Percentiles rank a stretch among this genome's conserved stretches.
Evolutionary conservation across 129 eudicot genomes (phyloP).

Genomic region (Oenanthe sinensis): DNA sequence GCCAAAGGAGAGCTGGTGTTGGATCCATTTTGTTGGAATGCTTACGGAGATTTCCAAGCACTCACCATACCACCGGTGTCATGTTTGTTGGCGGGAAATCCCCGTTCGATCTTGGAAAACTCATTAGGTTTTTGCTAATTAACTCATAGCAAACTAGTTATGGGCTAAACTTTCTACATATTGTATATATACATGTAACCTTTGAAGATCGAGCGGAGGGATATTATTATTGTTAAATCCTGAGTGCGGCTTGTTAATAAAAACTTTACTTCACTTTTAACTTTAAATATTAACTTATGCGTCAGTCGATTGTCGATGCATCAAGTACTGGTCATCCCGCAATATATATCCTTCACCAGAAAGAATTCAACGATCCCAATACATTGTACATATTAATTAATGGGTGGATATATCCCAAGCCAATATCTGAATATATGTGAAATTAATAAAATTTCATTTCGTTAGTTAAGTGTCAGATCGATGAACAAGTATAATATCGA

Average conservation of each 20-base stretch:
- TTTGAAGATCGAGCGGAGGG: not conserved
- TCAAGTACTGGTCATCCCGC: not conserved
- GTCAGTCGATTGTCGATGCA: not conserved
- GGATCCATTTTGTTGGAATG: constrained; percentile 58
- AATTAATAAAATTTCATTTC: not conserved
- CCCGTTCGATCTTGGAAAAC: constrained; percentile 19
- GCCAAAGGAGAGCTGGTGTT: constrained; percentile 24
- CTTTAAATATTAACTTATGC: not conserved
- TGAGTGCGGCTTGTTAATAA: constrained; percentile 2
- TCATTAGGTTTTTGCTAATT: constrained; percentile 14
- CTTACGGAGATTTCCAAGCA: constrained; percentile 34
- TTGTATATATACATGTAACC: not conserved
- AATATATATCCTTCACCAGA: not conserved
- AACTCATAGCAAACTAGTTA: not conserved
- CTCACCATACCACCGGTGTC: constrained; percentile 44
- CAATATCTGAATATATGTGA: not conserved
- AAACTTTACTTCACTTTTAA: not conserved
- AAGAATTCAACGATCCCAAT: not conserved
- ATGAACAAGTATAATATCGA: not conserved
- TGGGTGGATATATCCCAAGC: too few species aligned
- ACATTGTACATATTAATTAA: not conserved
- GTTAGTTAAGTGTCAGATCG: not conserved
- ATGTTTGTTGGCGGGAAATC: constrained; percentile 33
- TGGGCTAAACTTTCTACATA: not conserved
- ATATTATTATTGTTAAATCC: not conserved